Base-by-base conservation (phyloP, 1,284 basidiomycete genomes). In the Ceratorhiza oryzae-sativae region DNA sequence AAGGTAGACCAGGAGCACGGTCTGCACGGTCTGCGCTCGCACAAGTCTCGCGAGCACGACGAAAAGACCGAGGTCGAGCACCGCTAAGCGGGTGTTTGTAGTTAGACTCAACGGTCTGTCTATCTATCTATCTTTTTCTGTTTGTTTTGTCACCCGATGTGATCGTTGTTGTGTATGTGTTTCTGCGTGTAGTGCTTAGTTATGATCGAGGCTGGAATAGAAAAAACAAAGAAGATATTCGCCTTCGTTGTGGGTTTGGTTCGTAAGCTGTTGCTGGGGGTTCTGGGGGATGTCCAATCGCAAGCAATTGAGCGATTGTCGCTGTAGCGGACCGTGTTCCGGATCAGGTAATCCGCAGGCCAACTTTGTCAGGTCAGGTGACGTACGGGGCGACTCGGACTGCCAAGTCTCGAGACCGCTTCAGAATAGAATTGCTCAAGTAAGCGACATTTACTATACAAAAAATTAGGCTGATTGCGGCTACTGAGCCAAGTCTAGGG, bases 1-100 rank as follows among this genome's bases (percentile, higher is more conserved):
- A 59, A 59, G 58, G 58, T 59, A 13, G 58, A 59, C 58, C 58
- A 59, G 39, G 58, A 59, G 58, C 36, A 59, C 39, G 58, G 58
- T 15, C n/a, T 59, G 1, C 58, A 59, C 23, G 58, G 58, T 1
- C 0, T 59, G 36, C 58, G 58, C 20, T 41, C 58, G 55, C 13
- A 30, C 58, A 59, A 59, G 58, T 59, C 58, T 13, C 58, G 20
- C 36, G 58, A 59, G 58, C 67, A 70, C 30, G 36, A 58, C 53
- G 67, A 70, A 58, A 70, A 70, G 67, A 51, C 15, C 3, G 42
- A 61, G 12, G 39, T 32, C 13, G n/a, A 49, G 45, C 25, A 61
- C 42, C 25, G 13, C 39, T n/a, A 56, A 13, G 23, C 27, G 63
- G 32, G 49, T n/a, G n/a, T n/a, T 41, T 65, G 25, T 20, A 18